A percentile compares a stretch with the other conserved stretches of the same genome.
Evolutionary conservation across 495 filamentous ascomycete species (phyloP).

Genomic region (Lophium mytilinum): DNA sequence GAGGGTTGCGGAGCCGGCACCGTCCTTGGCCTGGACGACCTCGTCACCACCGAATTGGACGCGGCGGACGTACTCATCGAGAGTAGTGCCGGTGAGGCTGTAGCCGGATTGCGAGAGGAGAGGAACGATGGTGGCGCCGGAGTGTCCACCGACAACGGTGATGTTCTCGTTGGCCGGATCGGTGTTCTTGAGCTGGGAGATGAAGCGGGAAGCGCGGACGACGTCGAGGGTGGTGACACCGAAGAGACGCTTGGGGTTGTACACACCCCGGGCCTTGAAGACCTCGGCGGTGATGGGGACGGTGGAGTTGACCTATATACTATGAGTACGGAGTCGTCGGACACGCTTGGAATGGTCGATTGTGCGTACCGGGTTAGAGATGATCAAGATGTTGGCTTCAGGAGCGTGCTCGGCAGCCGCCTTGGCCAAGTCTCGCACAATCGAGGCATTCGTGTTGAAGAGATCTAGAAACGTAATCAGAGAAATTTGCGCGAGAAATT

Average conservation of each 20-base stretch:
- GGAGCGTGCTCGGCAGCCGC: slow-evolving; percentile 81
- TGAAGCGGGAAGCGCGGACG: slow-evolving; percentile 94
- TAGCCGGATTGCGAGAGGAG: slow-evolving; percentile 91
- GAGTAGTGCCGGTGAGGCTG: slow-evolving; percentile 64
- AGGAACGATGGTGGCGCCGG: slow-evolving; percentile 94
- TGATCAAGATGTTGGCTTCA: slow-evolving; percentile 92
- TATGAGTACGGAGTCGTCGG: background rate
- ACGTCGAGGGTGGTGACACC: slow-evolving; percentile 99
- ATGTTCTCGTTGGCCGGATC: slow-evolving; percentile 89
- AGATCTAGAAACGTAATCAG: slow-evolving; percentile 51
- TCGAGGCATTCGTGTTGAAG: slow-evolving; percentile 99
- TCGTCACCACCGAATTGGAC: slow-evolving; percentile 99
- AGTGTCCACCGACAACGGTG: slow-evolving; percentile 94
- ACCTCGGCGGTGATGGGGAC: slow-evolving; percentile 96
- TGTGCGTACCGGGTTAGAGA: slow-evolving; percentile 76
- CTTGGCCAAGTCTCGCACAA: slow-evolving; percentile 97
- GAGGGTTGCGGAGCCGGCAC: slow-evolving; percentile 93
- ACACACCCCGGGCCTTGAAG: slow-evolving; percentile 86
- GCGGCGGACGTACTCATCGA: slow-evolving; percentile 75
- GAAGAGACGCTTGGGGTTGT: slow-evolving; percentile 97
- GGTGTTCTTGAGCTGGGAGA: slow-evolving; percentile 81
- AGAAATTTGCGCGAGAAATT: background rate
- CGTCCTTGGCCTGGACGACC: slow-evolving; percentile 98
- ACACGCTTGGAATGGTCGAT: background rate
- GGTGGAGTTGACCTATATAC: slow-evolving; percentile 75